Evolutionary conservation across 352 stramenopile genomes (phyloP).

Genomic region (Phytophthora sp.): DNA sequence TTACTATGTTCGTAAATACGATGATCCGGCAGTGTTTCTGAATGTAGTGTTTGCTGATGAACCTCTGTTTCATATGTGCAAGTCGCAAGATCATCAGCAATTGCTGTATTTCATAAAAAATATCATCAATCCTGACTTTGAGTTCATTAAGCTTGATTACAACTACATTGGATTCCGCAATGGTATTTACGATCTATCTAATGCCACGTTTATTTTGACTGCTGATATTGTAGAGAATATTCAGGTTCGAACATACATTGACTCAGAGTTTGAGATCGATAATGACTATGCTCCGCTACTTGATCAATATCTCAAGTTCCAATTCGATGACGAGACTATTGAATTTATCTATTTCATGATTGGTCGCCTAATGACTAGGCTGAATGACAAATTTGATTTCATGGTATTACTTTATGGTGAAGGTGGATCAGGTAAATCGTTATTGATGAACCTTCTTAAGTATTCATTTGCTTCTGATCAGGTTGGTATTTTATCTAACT

Average conservation of each 20-base stretch:
- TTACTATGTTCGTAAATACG: neutral
- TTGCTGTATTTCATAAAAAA: slow-evolving; percentile 1
- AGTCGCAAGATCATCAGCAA: neutral
- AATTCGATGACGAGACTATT: neutral
- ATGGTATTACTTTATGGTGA: neutral
- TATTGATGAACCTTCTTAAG: neutral
- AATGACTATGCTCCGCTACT: neutral
- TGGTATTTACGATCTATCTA: neutral
- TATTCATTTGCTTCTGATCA: neutral
- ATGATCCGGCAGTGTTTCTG: neutral
- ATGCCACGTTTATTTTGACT: slow-evolving; percentile 1
- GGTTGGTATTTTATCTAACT: neutral
- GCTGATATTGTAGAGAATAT: neutral
- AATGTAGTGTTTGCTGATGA: neutral
- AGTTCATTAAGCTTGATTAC: neutral
- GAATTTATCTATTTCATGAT: slow-evolving; percentile 2
- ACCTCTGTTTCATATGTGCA: neutral
- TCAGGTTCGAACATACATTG: neutral
- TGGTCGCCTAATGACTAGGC: neutral
- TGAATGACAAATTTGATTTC: slow-evolving; percentile 1
- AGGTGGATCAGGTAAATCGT: neutral
- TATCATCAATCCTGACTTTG: neutral
- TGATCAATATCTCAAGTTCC: neutral
- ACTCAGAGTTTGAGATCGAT: neutral
- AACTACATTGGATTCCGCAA: neutral